phyloP scores from a whole-genome alignment of 78 protist species.

The Blattamonas nauphoetae region DNA sequence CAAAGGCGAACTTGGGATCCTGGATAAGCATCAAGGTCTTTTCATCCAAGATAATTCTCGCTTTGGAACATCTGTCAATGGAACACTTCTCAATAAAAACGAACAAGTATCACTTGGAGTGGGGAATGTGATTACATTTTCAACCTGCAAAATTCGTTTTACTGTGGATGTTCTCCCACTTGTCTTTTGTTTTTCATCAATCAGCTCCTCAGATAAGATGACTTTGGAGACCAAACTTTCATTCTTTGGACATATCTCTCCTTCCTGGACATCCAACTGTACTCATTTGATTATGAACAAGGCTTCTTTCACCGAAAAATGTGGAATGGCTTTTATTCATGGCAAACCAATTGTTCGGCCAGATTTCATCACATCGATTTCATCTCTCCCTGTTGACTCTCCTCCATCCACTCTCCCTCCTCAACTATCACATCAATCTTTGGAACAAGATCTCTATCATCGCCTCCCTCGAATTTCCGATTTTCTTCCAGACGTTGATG shows the following conservation, averaged over 20 bases:
- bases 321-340: background rate
- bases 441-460: background rate
- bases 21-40: background rate
- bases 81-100: background rate
- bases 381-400: background rate
- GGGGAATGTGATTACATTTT: background rate
- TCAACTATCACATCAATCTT: background rate
- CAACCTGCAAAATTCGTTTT: background rate
- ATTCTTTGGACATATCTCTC: background rate
- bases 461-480: background rate
- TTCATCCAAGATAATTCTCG: background rate
- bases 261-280: background rate
- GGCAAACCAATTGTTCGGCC: background rate
- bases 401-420: background rate
- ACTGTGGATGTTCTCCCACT: background rate
- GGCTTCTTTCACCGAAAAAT: background rate
- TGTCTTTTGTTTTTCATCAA: background rate
- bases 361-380: background rate
- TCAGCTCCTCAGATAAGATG: background rate
- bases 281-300: background rate
- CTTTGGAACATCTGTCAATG: background rate
- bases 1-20: background rate
- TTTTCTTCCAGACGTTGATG: background rate
- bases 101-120: background rate
- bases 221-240: background rate